Percentiles rank a stretch among this genome's conserved stretches.
phyloP scores from a whole-genome alignment of 495 filamentous ascomycete genomes.

The Podospora comata region DNA sequence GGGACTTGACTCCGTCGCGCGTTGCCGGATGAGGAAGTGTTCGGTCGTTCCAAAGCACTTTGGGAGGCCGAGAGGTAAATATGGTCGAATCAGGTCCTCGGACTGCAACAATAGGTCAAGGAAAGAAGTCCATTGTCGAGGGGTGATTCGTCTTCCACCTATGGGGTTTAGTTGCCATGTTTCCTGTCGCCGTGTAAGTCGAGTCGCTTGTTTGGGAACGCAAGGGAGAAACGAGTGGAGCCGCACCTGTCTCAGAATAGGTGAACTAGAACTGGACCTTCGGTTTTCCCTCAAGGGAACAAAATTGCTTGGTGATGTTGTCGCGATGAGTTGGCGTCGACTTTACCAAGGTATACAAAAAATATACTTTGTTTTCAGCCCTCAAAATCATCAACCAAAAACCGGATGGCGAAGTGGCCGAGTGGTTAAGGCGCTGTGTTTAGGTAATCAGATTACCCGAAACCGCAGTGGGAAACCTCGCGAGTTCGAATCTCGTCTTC shows the following conservation, averaged over 20 bases:
- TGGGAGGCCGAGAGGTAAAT: neutral
- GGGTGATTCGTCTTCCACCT: neutral
- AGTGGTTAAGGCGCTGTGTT: neutral
- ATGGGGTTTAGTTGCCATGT: neutral
- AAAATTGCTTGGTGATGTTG: neutral
- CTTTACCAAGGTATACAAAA: neutral
- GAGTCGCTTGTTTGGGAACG: neutral
- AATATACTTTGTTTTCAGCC: neutral
- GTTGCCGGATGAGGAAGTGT: neutral
- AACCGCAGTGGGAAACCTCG: conserved; percentile 9
- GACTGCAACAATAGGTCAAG: neutral
- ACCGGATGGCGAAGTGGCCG: neutral
- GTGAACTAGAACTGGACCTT: neutral
- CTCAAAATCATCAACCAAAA: neutral
- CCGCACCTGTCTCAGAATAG: neutral
- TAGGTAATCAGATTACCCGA: neutral
- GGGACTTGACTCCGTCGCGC: neutral
- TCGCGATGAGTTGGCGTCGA: neutral
- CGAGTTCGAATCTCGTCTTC: conserved; percentile 10
- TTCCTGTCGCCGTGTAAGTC: neutral
- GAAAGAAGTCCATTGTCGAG: neutral
- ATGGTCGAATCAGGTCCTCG: neutral
- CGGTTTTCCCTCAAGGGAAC: neutral
- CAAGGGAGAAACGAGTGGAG: neutral
- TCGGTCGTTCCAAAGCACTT: neutral